Conservation (phyloP, 768 basidiomycete genomes). For the Lyophyllum shimeji region DNA sequence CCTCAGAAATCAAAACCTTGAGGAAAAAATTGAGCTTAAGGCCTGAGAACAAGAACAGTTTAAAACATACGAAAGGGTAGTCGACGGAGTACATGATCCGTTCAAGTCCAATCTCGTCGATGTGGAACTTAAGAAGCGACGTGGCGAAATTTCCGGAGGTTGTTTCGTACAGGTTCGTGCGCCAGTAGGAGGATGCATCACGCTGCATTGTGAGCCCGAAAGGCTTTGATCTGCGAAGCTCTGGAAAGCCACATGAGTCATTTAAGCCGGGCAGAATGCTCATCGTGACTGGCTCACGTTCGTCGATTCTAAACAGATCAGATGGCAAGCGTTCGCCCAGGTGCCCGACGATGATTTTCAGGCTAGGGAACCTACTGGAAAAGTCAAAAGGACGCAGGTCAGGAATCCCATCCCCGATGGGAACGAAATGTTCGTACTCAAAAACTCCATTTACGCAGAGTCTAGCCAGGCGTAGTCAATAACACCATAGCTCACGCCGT, state of each 20-base stretch:
- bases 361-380: conserved; percentile 38
- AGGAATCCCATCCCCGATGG: neutral
- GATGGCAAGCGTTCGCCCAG: conserved; percentile 43
- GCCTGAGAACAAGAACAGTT: neutral
- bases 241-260: conserved; percentile 17
- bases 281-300: conserved; percentile 25
- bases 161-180: conserved; percentile 39
- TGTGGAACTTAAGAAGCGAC: conserved; percentile 36
- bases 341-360: conserved; percentile 42
- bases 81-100: conserved; percentile 42
- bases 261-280: neutral
- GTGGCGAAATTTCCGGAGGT: conserved; percentile 42
- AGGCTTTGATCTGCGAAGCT: conserved; percentile 26
- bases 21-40: neutral
- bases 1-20: conserved; percentile 21
- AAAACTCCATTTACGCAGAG: conserved; percentile 39
- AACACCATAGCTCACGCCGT: too few relatives aligned
- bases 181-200: conserved; percentile 37
- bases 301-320: conserved; percentile 39
- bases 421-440: conserved; percentile 24
- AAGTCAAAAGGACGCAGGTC: neutral
- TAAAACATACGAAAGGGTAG: conserved; percentile 31
- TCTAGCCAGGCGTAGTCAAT: conserved; percentile 5
- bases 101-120: conserved; percentile 36
- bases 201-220: conserved; percentile 36